Evolutionary conservation across 2,329 filamentous ascomycete species (phyloP), one percentile per base, ranked within the genome.

Genomic region (Cercospora zeae-maydis): DNA sequence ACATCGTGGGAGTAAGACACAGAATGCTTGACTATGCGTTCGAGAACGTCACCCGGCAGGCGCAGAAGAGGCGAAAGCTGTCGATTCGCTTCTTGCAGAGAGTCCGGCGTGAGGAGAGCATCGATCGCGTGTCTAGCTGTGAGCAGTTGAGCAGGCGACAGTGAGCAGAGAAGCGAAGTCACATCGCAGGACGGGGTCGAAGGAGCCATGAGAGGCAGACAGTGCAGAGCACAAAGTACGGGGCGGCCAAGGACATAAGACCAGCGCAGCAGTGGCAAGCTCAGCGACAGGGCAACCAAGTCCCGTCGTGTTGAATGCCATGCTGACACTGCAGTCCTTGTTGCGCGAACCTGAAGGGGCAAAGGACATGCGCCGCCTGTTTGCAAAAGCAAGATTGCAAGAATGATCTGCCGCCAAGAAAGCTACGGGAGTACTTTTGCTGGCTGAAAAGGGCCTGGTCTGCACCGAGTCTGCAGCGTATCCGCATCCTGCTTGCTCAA

Each of bases 51-150:
- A 27, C 51, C 56, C 16, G 63, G 59, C n/a, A 65, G 59, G 16
- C 45, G 49, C 21, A 65, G 59, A 19, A 65, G 63, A 11, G 63
- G 63, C 13, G 59, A 65, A 1, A 65, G 36, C 37, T 65, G 63
- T n/a, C 59, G 55, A 34, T 65, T 65, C 31, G 63, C 63, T 31
- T 59, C 21, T 49, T 39, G 55, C 9, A 65, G 63, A 9, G 33
- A 33, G 16, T 55, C 21, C 21, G 63, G 52, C 6, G 59, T 65
- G 37, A 65, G 63, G 8, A 65, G 27, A 9, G 55, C 52, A 52
- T 65, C 55, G 27, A 65, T 65, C 16, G 45, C 34, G 31, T 59
- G 30, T 62, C 60, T 51, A 16, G 63, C 52, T 39, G 58, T 36
- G n/a, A 65, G 27, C 33, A 65, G 36, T 52, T 65, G 36, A 52